A percentile compares a stretch with the other conserved stretches of the same genome.
phyloP scores from a whole-genome alignment of 257 asterid species.

The Primulina tabacum region DNA sequence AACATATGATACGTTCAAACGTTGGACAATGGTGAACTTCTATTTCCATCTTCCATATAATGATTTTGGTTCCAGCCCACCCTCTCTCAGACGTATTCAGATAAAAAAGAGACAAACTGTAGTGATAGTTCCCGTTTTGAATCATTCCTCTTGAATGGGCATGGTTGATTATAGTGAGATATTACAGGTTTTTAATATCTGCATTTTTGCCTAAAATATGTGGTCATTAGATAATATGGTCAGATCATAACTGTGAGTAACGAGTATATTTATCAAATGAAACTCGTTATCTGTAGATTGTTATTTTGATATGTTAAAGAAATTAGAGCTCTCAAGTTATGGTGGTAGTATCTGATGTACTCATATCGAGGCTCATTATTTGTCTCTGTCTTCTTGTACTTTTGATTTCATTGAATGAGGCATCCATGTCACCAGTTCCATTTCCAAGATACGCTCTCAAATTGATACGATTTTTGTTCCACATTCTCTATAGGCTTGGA shows the following conservation, averaged over 20 bases:
- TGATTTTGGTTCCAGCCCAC: conserved; percentile 3
- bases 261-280: too few species aligned
- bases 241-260: neutral
- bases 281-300: neutral
- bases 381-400: neutral
- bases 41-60: conserved; percentile 1
- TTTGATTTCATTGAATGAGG: neutral
- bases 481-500: conserved; percentile 55
- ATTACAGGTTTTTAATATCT: neutral
- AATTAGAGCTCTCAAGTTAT: neutral
- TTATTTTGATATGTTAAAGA: neutral
- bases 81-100: neutral
- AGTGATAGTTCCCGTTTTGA: too few species aligned
- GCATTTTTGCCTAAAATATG: neutral
- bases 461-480: conserved; percentile 15
- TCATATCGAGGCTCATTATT: neutral
- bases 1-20: conserved; percentile 88
- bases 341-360: neutral
- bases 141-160: neutral
- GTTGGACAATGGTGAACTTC: conserved; percentile 68
- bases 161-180: neutral
- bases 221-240: neutral
- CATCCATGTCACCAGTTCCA: neutral
- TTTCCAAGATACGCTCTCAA: neutral
- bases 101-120: neutral